Conservation (phyloP, 345 rosid genomes). For the Acer saccharum region DNA sequence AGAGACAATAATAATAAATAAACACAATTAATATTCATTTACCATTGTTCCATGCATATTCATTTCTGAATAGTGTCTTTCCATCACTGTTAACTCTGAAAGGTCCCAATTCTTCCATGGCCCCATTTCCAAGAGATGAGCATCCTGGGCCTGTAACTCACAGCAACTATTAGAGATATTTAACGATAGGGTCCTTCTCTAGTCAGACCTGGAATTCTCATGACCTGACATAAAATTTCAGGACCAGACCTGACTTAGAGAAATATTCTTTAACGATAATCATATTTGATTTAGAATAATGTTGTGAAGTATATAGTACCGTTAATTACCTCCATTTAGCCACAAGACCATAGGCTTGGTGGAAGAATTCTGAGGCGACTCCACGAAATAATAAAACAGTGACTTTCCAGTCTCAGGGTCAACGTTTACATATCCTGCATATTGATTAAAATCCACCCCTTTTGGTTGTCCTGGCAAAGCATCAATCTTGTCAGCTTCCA, state of each 20-base stretch:
- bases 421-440: slow-evolving; percentile 39
- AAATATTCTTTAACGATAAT: too few relatives aligned
- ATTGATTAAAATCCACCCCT: slow-evolving; percentile 41
- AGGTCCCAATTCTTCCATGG: slow-evolving; percentile 61
- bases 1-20: too few relatives aligned
- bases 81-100: slow-evolving; percentile 48
- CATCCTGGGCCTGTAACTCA: slow-evolving; percentile 51
- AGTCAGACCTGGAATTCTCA: too few relatives aligned
- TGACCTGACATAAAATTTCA: too few relatives aligned
- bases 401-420: slow-evolving; percentile 34
- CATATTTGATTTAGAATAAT: too few relatives aligned
- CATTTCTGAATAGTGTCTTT: slow-evolving; percentile 38
- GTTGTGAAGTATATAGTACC: too few relatives aligned
- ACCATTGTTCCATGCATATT: slow-evolving; percentile 52
- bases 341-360: slow-evolving; percentile 44
- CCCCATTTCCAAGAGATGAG: slow-evolving; percentile 57
- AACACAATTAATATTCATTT: not conserved
- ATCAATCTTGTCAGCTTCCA: slow-evolving; percentile 29
- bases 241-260: too few relatives aligned
- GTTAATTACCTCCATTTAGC: slow-evolving; percentile 21
- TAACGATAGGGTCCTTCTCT: too few relatives aligned
- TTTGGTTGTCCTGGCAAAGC: slow-evolving; percentile 41
- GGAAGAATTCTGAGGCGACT: slow-evolving; percentile 39
- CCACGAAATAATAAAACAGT: slow-evolving; percentile 42
- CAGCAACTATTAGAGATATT: too few relatives aligned